Base-by-base conservation (phyloP, 495 filamentous ascomycete genomes). In the Acidomyces sp. region DNA sequence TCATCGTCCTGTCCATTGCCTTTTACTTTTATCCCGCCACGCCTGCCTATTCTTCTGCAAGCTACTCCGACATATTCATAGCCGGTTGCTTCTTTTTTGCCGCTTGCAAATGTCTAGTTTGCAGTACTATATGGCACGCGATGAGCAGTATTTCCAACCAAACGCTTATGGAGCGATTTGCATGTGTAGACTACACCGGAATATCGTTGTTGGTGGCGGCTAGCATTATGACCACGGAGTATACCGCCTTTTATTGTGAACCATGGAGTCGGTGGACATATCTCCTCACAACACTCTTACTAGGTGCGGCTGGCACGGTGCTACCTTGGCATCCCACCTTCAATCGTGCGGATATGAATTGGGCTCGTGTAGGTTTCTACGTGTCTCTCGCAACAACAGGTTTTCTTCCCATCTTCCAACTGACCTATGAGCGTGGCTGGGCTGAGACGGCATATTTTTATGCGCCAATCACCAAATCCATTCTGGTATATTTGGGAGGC, bases 181-280 rank as follows among this genome's bases (percentile, higher is more conserved):
- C 92, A 27, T 99, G 90, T 59, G 87, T 99, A 30, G 90, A 99
- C 57, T 99, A 99, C 61, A 95, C 87, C 0, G 92, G 92, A 20
- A 99, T 99, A 49, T 95, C 88, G 2, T 68, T 99, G 38, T 75
- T 99, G 17, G 88, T 99, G 32, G 92, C 90, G 6, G 83, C 90
- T 17, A 93, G 85, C 29, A 96, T 99, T 62, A 87, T 96, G 75
- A 94, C 90, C 3, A 93, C 84, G 38, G 90, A 99, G 58, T 96
- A 95, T 62, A 94, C 92, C 3, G 90, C 88, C 25, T 96, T 99
- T 62, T 96, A 99, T 60, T 93, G 88, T 61, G 92, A 99, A 48
- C 88, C 90, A 5, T 56, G 79, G 24, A 84, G 79, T 42, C 83
- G 85, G 23, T 92, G 80, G 73, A 65, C 75, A 20, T 97, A 95